Base-by-base conservation (phyloP, 2,329 filamentous ascomycete genomes). In the Decorospora gaudefroyi region DNA sequence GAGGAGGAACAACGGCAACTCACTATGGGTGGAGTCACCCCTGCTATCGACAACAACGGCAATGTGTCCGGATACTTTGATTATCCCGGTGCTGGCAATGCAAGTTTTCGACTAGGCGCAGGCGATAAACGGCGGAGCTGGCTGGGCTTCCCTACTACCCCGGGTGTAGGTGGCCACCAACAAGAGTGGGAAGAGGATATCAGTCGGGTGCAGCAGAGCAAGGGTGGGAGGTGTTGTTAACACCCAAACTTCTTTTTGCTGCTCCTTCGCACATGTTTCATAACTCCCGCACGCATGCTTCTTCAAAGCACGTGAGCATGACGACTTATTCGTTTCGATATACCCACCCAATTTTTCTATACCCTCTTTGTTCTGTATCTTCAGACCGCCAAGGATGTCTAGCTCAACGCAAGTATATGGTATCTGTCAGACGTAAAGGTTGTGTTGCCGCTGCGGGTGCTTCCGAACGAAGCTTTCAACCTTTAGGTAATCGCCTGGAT, bases 111-210 rank as follows among this genome's bases (percentile, higher is more conserved):
- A 19, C 55, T 83, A 4, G 79, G 79, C 1, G 60, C 73, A 39
- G 80, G 79, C 1, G 82, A 85, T 63, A 85, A 86, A 71, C 73
- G 84, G 54, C 74, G 80, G 52, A 86, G 83, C 64, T 87, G 84
- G 84, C 69, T 87, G 34, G 81, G 82, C 0, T 78, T 85, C 50
- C 77, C 81, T 2, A 67, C 76, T 72, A 72, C 67, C 58, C 65
- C 70, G 64, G 63, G 66, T 28, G 67, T 62, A 4, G 45, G 42
- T 10, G 57, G 48, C 4, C 57, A 63, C 32, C 59, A 59, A 27
- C 56, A 65, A 32, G 62, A 68, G 27, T 68, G 64, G 65, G 62
- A 67, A 34, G 57, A 65, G 15, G 65, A 71, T 9, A 57, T 68
- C 6, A 60, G 62, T 6, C 53, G 61, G 35, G 53, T 51, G 1